phyloP scores from a whole-genome alignment of 2,329 filamentous ascomycete genomes.

The Curvularia sp. region DNA sequence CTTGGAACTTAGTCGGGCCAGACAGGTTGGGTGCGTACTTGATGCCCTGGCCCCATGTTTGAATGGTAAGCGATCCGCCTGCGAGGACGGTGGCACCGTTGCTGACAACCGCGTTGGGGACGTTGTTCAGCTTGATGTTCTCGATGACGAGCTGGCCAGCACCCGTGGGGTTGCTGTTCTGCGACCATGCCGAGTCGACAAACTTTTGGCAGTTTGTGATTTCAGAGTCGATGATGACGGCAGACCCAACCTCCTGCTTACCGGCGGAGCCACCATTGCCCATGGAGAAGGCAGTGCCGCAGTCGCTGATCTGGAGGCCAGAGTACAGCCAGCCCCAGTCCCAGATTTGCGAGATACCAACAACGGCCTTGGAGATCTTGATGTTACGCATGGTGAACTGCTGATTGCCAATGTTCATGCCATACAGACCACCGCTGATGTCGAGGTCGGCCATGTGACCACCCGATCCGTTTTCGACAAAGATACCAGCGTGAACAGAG shows the following conservation, averaged over 20 bases:
- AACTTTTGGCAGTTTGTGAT: constrained; percentile 61
- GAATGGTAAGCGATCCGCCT: constrained; percentile 46
- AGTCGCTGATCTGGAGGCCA: constrained; percentile 61
- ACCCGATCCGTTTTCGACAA: constrained; percentile 56
- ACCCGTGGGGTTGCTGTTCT: constrained; percentile 51
- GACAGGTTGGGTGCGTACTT: constrained; percentile 48
- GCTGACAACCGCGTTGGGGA: constrained; percentile 44
- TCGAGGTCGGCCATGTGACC: constrained; percentile 58
- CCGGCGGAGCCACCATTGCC: constrained; percentile 36
- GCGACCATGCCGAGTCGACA: constrained; percentile 56
- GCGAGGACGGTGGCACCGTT: constrained; percentile 39
- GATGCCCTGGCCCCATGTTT: constrained; percentile 48
- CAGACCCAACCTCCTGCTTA: constrained; percentile 59
- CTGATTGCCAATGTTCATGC: constrained; percentile 57
- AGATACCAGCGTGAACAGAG: constrained; percentile 59
- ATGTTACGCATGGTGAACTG: constrained; percentile 67
- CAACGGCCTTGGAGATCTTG: constrained; percentile 60
- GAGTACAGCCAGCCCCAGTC: constrained; percentile 67
- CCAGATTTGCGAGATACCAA: constrained; percentile 66
- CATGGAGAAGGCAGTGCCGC: constrained; percentile 63
- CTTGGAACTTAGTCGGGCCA: constrained; percentile 58
- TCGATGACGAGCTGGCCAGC: constrained; percentile 64
- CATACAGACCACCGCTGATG: constrained; percentile 55
- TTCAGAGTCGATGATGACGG: constrained; percentile 64
- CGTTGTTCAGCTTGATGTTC: constrained; percentile 56